A percentile compares a stretch with the other conserved stretches of the same genome.
These are phyloP conservation scores for Scheffersomyces titani DNA, from an alignment of 1,139 yeast species.

Conservation along the genomic window DNA sequence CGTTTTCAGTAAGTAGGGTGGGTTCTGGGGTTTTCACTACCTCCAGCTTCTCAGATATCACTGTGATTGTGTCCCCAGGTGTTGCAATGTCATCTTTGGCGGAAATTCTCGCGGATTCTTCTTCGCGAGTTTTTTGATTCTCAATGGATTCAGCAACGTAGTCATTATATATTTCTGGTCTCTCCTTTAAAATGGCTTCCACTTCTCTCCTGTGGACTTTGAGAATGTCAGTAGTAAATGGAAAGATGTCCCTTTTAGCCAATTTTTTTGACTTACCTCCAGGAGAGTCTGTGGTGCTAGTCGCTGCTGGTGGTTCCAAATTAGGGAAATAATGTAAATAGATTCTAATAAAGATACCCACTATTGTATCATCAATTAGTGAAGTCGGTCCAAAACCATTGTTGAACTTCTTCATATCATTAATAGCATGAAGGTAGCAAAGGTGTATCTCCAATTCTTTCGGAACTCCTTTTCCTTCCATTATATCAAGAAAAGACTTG, in stretches of 20 bases:
- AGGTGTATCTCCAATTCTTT: slow-evolving; percentile 31
- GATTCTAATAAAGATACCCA: slow-evolving; percentile 58
- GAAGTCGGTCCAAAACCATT: slow-evolving; percentile 86
- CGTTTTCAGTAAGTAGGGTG: background rate
- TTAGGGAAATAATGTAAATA: slow-evolving; percentile 26
- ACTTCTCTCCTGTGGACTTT: slow-evolving; percentile 29
- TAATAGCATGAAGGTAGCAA: slow-evolving; percentile 52
- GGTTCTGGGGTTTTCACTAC: background rate
- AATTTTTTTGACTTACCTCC: slow-evolving; percentile 37
- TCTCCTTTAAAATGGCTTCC: slow-evolving; percentile 31
- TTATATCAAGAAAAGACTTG: slow-evolving; percentile 29
- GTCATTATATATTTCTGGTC: slow-evolving; percentile 34
- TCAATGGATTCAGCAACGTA: slow-evolving; percentile 18
- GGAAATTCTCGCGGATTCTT: background rate
- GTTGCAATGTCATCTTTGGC: background rate
- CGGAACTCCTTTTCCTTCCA: slow-evolving; percentile 33
- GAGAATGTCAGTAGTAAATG: slow-evolving; percentile 39
- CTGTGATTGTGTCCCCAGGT: background rate
- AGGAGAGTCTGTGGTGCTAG: slow-evolving; percentile 25
- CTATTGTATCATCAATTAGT: slow-evolving; percentile 71
- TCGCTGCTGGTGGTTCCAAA: slow-evolving; percentile 1
- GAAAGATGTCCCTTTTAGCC: slow-evolving; percentile 48
- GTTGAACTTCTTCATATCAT: slow-evolving; percentile 69
- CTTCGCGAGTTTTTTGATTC: background rate
- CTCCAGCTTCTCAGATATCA: background rate